Base-by-base conservation (phyloP, 2,329 filamentous ascomycete genomes). In the Claviceps monticola region DNA sequence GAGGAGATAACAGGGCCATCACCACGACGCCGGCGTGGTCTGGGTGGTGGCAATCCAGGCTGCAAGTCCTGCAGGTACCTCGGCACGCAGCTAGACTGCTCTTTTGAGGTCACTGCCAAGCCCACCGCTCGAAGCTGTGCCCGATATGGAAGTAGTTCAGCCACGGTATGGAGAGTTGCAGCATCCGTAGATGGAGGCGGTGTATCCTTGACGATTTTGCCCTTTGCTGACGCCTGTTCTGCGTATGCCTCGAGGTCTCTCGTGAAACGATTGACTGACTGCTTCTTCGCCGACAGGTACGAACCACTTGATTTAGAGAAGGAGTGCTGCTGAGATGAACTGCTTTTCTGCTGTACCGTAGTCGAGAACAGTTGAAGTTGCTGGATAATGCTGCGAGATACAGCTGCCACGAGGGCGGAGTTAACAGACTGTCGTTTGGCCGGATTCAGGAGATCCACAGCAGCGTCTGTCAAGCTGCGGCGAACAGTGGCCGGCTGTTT, bases 81-180 rank as follows among this genome's bases (percentile, higher is more conserved):
- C 53, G 60, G 44, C 44, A 59, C 49, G 42, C 58, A 19, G 53
- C 66, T 61, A 70, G 72, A 56, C 72, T 77, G 54, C 56, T 66
- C 55, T 46, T 63, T 63, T 38, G 78, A 79, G 11, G 78, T 80
- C 1, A 81, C 72, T 2, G 77, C 76, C 48, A 82, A 66, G 1
- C 77, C 76, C 51, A 74, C 76, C 52, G 70, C 69, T 52, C 65
- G 66, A 55, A 82, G 79, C 54, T 81, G 71, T 4, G 71, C 65
- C 46, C 69, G 71, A 57, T 74, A 81, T 2, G 77, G 77, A 26
- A 78, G 59, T 2, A 81, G 63, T 34, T 73, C 74, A 26, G 71
- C 68, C 17, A 81, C 67, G 2, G 78, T 80, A 53, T 72, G 69
- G 46, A 72, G 63, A 43, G 71, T 78, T 48, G 61, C 57, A n/a